Conservation (phyloP, 2,329 filamentous ascomycete species). For the Dothideomycetes sp. region DNA sequence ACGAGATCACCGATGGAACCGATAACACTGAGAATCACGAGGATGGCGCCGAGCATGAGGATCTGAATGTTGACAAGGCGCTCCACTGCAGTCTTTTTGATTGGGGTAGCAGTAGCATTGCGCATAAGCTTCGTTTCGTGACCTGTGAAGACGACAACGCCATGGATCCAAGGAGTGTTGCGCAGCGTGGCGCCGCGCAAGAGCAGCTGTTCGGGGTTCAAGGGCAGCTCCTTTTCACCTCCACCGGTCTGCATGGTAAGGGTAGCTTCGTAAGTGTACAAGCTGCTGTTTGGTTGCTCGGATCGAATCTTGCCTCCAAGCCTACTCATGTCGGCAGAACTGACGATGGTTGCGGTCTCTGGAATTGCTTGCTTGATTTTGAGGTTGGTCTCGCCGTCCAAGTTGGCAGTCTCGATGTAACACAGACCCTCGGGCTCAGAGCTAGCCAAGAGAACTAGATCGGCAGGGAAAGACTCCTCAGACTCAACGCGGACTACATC, state of each 20-base stretch:
- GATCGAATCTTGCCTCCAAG: constrained; percentile 80
- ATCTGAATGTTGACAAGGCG: constrained; percentile 89
- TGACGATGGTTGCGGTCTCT: constrained; percentile 81
- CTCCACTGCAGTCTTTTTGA: constrained; percentile 95
- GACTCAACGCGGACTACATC: constrained; percentile 90
- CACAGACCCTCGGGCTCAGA: constrained; percentile 96
- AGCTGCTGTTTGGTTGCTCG: constrained; percentile 94
- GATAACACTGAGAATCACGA: constrained; percentile 74
- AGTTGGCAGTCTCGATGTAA: constrained; percentile 96
- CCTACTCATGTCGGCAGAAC: constrained; percentile 72
- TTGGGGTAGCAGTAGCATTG: constrained; percentile 91
- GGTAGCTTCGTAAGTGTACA: constrained; percentile 97
- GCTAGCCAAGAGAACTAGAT: constrained; percentile 82
- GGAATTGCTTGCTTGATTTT: constrained; percentile 98
- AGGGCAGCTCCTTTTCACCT: constrained; percentile 80
- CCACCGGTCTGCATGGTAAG: constrained; percentile 83
- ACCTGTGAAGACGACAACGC: constrained; percentile 90
- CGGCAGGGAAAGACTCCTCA: constrained; percentile 88
- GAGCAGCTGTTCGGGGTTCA: constrained; percentile 86
- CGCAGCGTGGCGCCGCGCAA: constrained; percentile 85
- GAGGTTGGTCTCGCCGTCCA: constrained; percentile 95
- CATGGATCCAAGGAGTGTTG: constrained; percentile 96
- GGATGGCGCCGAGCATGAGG: constrained; percentile 73
- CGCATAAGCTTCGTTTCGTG: constrained; percentile 99
- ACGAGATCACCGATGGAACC: constrained; percentile 87